Conservation (phyloP, 2,329 filamentous ascomycete species). For the Xylariaceae sp. region DNA sequence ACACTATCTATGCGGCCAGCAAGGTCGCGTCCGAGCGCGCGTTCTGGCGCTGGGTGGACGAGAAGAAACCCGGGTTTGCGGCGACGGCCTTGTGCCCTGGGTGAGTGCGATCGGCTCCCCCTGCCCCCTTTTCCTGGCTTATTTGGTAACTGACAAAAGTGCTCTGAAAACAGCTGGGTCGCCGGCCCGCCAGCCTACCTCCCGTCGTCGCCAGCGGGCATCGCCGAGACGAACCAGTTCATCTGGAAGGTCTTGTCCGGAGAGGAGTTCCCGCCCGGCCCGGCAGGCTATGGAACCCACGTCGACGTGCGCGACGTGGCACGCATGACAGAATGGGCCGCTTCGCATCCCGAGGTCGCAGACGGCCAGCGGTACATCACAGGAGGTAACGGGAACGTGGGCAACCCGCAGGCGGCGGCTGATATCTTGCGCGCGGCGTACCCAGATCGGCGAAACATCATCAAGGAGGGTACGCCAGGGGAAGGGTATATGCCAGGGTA, state of each 20-base stretch:
- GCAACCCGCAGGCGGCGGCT: conserved; percentile 45
- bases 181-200: conserved; percentile 47
- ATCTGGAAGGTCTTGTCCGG: conserved; percentile 46
- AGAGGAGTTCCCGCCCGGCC: conserved; percentile 31
- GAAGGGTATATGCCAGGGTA: conserved; percentile 44
- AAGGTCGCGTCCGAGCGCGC: conserved; percentile 41
- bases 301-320: conserved; percentile 55
- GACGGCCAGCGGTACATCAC: conserved; percentile 51
- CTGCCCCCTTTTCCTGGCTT: background rate
- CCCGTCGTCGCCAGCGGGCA: conserved; percentile 37
- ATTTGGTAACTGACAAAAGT: background rate
- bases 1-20: conserved; percentile 39
- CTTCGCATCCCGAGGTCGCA: conserved; percentile 43
- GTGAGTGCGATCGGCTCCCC: conserved; percentile 20
- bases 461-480: conserved; percentile 46
- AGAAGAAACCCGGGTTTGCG: conserved; percentile 42
- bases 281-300: conserved; percentile 34
- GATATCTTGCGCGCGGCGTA: conserved; percentile 49
- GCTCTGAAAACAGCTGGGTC: conserved; percentile 40
- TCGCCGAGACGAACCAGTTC: conserved; percentile 43
- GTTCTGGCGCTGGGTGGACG: conserved; percentile 44
- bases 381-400: conserved; percentile 34
- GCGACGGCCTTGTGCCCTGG: conserved; percentile 45
- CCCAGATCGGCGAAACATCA: conserved; percentile 43
- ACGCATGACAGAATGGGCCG: conserved; percentile 45